Conservation (phyloP, 441 rosid genomes). For the Melastoma candidum region DNA sequence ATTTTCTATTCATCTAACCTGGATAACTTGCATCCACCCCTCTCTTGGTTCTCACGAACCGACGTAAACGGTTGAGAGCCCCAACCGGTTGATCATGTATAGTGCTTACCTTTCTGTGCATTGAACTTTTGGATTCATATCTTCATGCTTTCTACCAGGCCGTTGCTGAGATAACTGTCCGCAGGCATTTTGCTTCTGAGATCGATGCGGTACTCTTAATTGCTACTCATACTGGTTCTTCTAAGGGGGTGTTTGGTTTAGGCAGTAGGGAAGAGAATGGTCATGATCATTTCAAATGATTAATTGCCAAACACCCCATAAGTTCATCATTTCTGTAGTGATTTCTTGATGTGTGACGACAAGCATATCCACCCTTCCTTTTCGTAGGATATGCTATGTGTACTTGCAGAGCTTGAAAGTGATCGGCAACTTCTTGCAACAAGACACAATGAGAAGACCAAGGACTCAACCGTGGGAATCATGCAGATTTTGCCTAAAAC, state of each 20-base stretch:
- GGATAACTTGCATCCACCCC: background rate
- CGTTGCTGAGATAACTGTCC: constrained; percentile 64
- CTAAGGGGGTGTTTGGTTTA: background rate
- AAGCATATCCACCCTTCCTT: background rate
- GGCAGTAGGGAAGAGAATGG: too few relatives aligned
- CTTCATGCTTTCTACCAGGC: constrained; percentile 48
- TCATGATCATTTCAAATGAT: too few relatives aligned
- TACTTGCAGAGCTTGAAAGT: constrained; percentile 91
- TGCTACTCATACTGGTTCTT: background rate
- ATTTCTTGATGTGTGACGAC: background rate
- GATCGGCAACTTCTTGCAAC: constrained; percentile 66
- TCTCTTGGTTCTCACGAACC: too few relatives aligned
- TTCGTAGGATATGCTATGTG: constrained; percentile 76
- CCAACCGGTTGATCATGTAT: too few relatives aligned
- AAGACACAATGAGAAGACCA: constrained; percentile 56
- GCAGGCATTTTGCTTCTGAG: constrained; percentile 50
- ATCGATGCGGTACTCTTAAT: constrained; percentile 53
- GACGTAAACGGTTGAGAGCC: too few relatives aligned
- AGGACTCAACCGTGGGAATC: constrained; percentile 60
- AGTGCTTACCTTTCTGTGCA: background rate
- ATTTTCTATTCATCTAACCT: background rate
- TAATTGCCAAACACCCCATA: too few relatives aligned
- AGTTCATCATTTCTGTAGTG: too few relatives aligned
- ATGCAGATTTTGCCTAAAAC: constrained; percentile 66
- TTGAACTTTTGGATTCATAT: background rate